phyloP scores from a whole-genome alignment of 306 rosid genomes.

The Quercus gilva region DNA sequence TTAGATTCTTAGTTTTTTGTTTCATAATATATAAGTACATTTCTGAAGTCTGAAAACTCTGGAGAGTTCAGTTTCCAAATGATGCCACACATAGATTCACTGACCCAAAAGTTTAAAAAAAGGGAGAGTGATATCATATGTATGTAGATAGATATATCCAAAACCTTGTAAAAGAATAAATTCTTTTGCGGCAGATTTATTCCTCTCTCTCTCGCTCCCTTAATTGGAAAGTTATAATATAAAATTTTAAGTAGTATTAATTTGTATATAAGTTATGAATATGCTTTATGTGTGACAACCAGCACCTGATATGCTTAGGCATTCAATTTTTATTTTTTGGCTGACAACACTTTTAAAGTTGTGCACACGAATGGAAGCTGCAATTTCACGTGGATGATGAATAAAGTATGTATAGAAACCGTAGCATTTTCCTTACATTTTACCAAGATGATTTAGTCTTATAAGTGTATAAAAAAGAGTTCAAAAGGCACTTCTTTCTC shows the following conservation, averaged over 20 bases:
- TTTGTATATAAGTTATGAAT: neutral
- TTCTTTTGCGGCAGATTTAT: neutral
- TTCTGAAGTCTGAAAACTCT: constrained; percentile 1
- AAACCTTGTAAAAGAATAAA: neutral
- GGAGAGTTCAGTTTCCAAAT: constrained; percentile 8
- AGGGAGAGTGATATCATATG: neutral
- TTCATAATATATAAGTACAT: neutral
- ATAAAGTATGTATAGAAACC: too few species aligned
- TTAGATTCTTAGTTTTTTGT: constrained; percentile 6
- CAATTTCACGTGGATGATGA: neutral
- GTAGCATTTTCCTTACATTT: too few species aligned
- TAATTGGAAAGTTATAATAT: neutral
- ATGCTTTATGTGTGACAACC: neutral
- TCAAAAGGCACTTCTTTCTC: too few species aligned
- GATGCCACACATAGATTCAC: constrained; percentile 21
- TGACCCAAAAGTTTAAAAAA: neutral
- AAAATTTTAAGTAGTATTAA: neutral
- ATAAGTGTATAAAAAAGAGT: too few species aligned
- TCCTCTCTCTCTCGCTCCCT: neutral
- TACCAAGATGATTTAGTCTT: too few species aligned
- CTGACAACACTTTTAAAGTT: neutral
- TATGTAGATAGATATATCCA: neutral
- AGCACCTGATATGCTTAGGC: neutral
- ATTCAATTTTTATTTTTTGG: too few species aligned
- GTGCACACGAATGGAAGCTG: neutral